These are phyloP conservation scores for Penicillium capsulatum DNA, from an alignment of 2,329 filamentous ascomycete genomes.

Conservation along the genomic window DNA sequence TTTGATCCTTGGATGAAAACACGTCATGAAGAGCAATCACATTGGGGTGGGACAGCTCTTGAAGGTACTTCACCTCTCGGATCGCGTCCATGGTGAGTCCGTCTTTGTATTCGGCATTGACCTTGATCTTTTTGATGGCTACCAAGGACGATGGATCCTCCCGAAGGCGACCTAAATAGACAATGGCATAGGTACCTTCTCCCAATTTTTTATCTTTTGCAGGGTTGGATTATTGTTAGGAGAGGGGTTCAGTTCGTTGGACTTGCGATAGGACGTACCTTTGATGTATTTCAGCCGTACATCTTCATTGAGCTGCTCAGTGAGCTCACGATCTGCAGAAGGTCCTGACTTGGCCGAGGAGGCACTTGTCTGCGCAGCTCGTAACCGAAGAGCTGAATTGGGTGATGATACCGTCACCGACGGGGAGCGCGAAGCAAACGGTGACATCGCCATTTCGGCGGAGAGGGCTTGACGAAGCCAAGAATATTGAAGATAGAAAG, in stretches of 20 bases:
- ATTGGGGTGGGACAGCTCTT: constrained; percentile 90
- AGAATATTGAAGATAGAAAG: too few species aligned
- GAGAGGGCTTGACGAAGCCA: too few species aligned
- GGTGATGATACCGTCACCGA: constrained; percentile 32
- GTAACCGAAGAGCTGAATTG: constrained; percentile 32
- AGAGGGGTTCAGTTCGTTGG: not conserved
- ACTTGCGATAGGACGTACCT: constrained; percentile 47
- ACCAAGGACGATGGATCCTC: constrained; percentile 68
- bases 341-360: constrained; percentile 16
- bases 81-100: constrained; percentile 92
- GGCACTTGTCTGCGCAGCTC: constrained; percentile 28
- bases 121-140: constrained; percentile 59
- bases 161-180: constrained; percentile 81
- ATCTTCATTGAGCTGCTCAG: constrained; percentile 77
- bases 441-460: constrained; percentile 42
- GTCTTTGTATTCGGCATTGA: constrained; percentile 65
- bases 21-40: constrained; percentile 90
- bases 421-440: constrained; percentile 39
- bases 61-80: constrained; percentile 90
- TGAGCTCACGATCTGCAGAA: constrained; percentile 40
- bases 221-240: constrained; percentile 3
- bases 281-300: constrained; percentile 88
- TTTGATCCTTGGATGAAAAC: constrained; percentile 94
- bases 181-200: constrained; percentile 94
- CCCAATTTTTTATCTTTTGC: constrained; percentile 91